phyloP scores from a whole-genome alignment of 176 grass and related monocot genomes.

The Secale cereale region DNA sequence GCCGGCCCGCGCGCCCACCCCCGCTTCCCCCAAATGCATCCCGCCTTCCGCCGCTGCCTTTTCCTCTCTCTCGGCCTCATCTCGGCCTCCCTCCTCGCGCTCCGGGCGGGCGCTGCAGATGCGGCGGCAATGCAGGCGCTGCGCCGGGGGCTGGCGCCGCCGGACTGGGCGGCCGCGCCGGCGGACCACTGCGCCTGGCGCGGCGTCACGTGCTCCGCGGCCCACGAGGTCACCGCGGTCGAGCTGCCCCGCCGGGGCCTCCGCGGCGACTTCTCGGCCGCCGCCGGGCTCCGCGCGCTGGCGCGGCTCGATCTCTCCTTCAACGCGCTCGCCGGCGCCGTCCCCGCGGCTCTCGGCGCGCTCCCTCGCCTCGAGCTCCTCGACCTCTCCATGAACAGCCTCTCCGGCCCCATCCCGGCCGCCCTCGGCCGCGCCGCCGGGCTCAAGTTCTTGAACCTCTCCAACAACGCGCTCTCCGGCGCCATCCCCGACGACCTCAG shows the following conservation, averaged over 20 bases:
- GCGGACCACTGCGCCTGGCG: conserved; percentile 66
- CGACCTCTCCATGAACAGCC: conserved; percentile 74
- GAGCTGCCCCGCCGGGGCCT: conserved; percentile 63
- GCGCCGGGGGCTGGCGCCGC: conserved; percentile 46
- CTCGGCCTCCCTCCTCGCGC: not conserved
- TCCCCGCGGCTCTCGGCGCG: conserved; percentile 41
- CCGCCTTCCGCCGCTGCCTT: not conserved
- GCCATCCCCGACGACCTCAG: conserved; percentile 49
- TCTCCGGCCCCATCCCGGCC: conserved; percentile 46
- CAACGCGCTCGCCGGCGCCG: conserved; percentile 49
- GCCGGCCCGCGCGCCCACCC: not conserved
- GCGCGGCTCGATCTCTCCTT: conserved; percentile 68
- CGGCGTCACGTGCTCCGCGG: conserved; percentile 60
- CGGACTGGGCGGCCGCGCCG: conserved; percentile 43
- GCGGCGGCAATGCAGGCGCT: conserved; percentile 58
- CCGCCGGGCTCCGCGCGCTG: conserved; percentile 31
- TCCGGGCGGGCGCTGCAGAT: not conserved
- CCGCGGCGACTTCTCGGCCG: conserved; percentile 55
- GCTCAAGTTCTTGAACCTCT: conserved; percentile 74
- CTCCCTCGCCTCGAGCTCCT: conserved; percentile 57
- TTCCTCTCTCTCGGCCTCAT: not conserved
- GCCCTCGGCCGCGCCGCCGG: conserved; percentile 25
- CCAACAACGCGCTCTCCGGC: conserved; percentile 63
- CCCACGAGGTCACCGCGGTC: conserved; percentile 43
- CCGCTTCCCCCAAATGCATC: conserved; percentile 19